These are phyloP conservation scores for Elsinoe arachidis DNA, from an alignment of 2,329 filamentous ascomycete genomes.

Conservation along the genomic window DNA sequence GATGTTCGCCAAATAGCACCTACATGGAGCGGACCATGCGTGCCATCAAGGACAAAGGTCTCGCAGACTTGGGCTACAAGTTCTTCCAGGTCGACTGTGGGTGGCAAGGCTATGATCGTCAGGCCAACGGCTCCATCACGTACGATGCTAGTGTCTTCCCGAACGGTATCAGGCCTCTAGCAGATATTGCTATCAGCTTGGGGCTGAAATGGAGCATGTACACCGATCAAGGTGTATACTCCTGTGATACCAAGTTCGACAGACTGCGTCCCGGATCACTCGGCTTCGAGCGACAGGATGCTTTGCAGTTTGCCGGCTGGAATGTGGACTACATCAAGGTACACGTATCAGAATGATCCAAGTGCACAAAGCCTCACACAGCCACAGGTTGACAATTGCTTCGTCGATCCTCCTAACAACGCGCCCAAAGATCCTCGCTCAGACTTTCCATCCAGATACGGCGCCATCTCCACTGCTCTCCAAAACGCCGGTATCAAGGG, in stretches of 20 bases:
- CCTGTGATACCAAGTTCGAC: constrained; percentile 20
- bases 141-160: constrained; percentile 46
- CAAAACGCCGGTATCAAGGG: constrained; percentile 24
- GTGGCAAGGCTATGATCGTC: constrained; percentile 37
- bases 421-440: constrained; percentile 24
- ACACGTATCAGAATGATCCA: neutral
- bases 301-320: constrained; percentile 23
- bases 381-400: constrained; percentile 25
- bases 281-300: constrained; percentile 22
- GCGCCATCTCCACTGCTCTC: constrained; percentile 21
- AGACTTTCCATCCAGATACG: constrained; percentile 23
- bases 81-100: constrained; percentile 53
- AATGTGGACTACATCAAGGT: constrained; percentile 23
- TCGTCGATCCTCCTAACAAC: constrained; percentile 19
- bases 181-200: constrained; percentile 42
- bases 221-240: constrained; percentile 29
- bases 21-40: constrained; percentile 19
- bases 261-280: constrained; percentile 18
- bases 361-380: neutral
- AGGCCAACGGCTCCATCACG: constrained; percentile 38
- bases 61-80: constrained; percentile 41
- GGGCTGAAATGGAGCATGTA: constrained; percentile 49
- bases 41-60: constrained; percentile 16
- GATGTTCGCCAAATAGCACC: constrained; percentile 19
- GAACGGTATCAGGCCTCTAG: constrained; percentile 41